Evolutionary conservation across 805 yeast species (phyloP).

Genomic region (Candida hispaniensis): DNA sequence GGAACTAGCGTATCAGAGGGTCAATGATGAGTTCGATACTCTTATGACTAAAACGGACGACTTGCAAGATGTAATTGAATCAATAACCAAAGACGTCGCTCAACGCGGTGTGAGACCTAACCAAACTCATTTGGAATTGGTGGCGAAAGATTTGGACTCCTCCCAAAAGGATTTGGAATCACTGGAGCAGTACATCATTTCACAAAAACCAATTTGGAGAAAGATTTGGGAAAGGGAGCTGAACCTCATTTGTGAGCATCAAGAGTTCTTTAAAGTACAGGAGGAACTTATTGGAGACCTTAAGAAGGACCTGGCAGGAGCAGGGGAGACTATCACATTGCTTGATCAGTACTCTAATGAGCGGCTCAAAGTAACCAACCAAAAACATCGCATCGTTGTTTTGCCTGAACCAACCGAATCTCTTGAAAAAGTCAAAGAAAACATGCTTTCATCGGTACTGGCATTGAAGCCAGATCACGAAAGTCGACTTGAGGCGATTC

Average conservation of each 20-base stretch:
- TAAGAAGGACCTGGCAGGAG: constrained; percentile 68
- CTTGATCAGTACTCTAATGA: constrained; percentile 76
- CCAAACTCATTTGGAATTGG: constrained; percentile 55
- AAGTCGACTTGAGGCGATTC: constrained; percentile 75
- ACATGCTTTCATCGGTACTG: constrained; percentile 67
- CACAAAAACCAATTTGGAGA: constrained; percentile 80
- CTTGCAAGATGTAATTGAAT: constrained; percentile 83
- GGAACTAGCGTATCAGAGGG: constrained; percentile 59
- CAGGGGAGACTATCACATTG: constrained; percentile 68
- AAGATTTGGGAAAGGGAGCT: constrained; percentile 85
- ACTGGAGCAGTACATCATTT: constrained; percentile 50
- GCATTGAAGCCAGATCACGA: constrained; percentile 78
- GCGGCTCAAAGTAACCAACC: constrained; percentile 40
- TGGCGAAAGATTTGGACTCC: constrained; percentile 50
- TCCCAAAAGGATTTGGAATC: constrained; percentile 44
- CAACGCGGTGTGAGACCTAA: constrained; percentile 79
- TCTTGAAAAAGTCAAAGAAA: constrained; percentile 37
- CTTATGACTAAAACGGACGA: constrained; percentile 78
- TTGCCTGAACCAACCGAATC: constrained; percentile 27
- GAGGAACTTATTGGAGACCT: constrained; percentile 75
- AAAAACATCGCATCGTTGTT: constrained; percentile 27
- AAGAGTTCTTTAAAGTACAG: constrained; percentile 80
- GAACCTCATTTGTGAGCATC: constrained; percentile 85
- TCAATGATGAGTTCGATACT: constrained; percentile 66
- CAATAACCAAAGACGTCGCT: constrained; percentile 81